Base-by-base conservation (phyloP, 768 basidiomycete genomes). In the Mycena vitilis region DNA sequence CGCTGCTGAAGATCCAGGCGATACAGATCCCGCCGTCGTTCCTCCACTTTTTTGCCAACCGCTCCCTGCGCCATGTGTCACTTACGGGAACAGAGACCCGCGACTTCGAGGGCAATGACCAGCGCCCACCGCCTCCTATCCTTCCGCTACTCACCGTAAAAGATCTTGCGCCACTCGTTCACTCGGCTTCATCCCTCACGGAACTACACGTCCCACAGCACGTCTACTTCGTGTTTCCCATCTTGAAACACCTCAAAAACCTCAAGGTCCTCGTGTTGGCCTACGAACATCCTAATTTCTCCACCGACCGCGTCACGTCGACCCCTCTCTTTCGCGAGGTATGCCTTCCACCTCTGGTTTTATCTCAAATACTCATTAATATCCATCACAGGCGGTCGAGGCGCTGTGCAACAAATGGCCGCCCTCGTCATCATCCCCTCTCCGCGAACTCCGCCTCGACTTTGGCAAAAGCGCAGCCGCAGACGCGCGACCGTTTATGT, bases 191-290 rank as follows among this genome's bases (percentile, higher is more conserved):
- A 6, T 22, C 40, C 34, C 12, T 72, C 36, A 72, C 67, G 13
- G 66, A 68, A 38, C 55, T 72, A 8, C 63, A 69, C 36, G 44
- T 72, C 48, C 71, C 55, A 16, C 34, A 65, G 30, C 71, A 68
- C 47, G 34, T 69, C 11, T 72, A 63, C 38, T 63, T 63, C 11
- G 56, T 22, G 2, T 22, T 69, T 16, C 67, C 64, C 11, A 20
- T 72, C 2, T 61, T 63, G 57, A 63, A 66, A 25, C 42, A 63
- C 23, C 34, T 69, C 13, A 36, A n/a, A 13, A 7, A 38, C 20
- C 64, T 72, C 12, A 51, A 65, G 44, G 55, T 63, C 25, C 44
- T 71, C 5, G 54, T 59, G 5, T 51, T 71, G 2, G 48, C 55
- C n/a, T 71, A 66, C 25, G 30, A 49, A 9, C 71, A 71, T 20